phyloP scores from a whole-genome alignment of 176 grass and related monocot species.

The Aegilops longissima region DNA sequence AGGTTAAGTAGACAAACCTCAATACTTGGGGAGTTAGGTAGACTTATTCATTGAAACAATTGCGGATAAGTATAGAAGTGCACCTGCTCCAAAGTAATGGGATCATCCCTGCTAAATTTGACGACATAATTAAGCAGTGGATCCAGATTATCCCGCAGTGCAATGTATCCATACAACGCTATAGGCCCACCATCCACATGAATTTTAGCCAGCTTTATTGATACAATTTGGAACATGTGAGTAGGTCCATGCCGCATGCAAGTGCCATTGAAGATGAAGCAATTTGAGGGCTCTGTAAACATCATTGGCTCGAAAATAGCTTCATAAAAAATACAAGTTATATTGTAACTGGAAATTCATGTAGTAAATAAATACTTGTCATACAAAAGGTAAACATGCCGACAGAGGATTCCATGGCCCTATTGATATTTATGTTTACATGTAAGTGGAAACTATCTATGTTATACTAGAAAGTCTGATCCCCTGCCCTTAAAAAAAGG shows the following conservation, averaged over 20 bases:
- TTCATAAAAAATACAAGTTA: background rate
- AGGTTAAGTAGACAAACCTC: background rate
- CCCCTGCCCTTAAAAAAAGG: too few relatives aligned
- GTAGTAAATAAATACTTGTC: background rate
- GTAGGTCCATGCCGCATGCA: background rate
- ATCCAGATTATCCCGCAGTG: background rate
- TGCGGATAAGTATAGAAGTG: background rate
- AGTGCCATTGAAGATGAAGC: background rate
- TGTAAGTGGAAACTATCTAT: background rate
- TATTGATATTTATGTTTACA: background rate
- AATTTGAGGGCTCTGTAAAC: background rate
- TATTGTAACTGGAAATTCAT: background rate
- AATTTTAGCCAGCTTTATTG: background rate
- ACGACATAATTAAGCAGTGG: background rate
- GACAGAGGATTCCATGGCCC: background rate
- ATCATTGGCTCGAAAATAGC: background rate
- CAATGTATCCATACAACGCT: conserved; percentile 1
- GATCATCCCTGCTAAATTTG: background rate
- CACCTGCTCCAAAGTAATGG: background rate
- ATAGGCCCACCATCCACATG: too few relatives aligned
- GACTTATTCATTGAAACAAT: background rate
- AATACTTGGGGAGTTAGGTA: background rate
- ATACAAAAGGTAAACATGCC: conserved; percentile 8
- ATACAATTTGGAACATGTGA: background rate
- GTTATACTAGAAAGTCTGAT: too few relatives aligned